phyloP scores from a whole-genome alignment of 352 stramenopile species.

The Phytophthora crassamura region DNA sequence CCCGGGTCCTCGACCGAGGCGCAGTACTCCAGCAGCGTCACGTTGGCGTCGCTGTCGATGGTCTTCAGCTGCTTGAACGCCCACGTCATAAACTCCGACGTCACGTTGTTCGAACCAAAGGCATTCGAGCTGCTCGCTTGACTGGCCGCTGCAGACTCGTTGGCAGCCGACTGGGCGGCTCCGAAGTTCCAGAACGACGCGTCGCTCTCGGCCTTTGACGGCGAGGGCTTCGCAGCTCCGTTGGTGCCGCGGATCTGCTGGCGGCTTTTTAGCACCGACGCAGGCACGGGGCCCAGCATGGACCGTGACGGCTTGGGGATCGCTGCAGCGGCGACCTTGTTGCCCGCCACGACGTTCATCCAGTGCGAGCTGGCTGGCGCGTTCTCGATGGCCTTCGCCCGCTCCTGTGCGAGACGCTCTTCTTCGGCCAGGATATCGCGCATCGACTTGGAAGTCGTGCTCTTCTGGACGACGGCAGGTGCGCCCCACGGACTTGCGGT shows the following conservation, averaged over 20 bases:
- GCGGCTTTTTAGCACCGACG: slow-evolving; percentile 82
- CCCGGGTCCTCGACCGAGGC: slow-evolving; percentile 94
- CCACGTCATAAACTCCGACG: slow-evolving; percentile 84
- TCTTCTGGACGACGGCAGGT: slow-evolving; percentile 38
- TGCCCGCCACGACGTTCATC: slow-evolving; percentile 87
- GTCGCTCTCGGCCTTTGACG: slow-evolving; percentile 62
- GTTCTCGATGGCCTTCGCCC: slow-evolving; percentile 55
- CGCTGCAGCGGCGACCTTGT: slow-evolving; percentile 47
- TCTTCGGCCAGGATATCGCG: slow-evolving; percentile 86
- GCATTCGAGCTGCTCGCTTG: slow-evolving; percentile 39
- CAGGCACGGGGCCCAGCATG: slow-evolving; percentile 73
- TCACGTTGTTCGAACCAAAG: slow-evolving; percentile 58
- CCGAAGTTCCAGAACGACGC: slow-evolving; percentile 90
- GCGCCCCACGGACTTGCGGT: slow-evolving; percentile 59
- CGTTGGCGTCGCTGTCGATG: slow-evolving; percentile 76
- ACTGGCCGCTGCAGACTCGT: slow-evolving; percentile 20
- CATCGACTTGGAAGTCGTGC: slow-evolving; percentile 58
- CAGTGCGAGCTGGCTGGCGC: slow-evolving; percentile 68
- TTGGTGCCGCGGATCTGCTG: slow-evolving; percentile 61
- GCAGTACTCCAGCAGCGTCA: slow-evolving; percentile 94
- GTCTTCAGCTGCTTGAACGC: slow-evolving; percentile 80
- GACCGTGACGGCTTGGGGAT: slow-evolving; percentile 61
- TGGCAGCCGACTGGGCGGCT: slow-evolving; percentile 41
- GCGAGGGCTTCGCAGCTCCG: slow-evolving; percentile 39
- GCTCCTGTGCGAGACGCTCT: slow-evolving; percentile 76